A percentile compares a stretch with the other conserved stretches of the same genome.
phyloP scores from a whole-genome alignment of 2,329 filamentous ascomycete species.

The Xylariaceae sp. region DNA sequence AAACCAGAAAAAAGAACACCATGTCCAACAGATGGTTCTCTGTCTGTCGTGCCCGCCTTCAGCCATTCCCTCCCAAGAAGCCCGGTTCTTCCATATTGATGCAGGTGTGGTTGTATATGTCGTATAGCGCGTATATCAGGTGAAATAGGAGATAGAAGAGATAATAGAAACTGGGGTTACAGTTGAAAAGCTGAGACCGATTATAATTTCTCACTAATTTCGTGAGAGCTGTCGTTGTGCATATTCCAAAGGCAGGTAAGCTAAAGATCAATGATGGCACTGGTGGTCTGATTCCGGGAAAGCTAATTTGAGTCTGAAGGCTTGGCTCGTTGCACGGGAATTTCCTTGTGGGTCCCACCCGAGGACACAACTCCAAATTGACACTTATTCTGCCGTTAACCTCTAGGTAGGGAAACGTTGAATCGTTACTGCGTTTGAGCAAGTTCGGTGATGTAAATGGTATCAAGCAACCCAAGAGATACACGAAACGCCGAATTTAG shows the following conservation, averaged over 20 bases:
- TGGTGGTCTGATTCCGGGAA: constrained; percentile 4
- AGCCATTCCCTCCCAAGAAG: constrained; percentile 8
- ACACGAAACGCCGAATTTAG: constrained; percentile 31
- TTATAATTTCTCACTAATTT: constrained; percentile 17
- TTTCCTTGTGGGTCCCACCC: neutral
- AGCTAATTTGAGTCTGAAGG: constrained; percentile 1
- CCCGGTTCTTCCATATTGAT: constrained; percentile 15
- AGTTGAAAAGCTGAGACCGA: constrained; percentile 10
- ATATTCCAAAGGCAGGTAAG: neutral
- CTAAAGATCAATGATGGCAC: neutral
- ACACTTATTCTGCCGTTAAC: constrained; percentile 4
- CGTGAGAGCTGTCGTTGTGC: constrained; percentile 13
- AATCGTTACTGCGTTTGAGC: constrained; percentile 40
- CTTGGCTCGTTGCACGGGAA: neutral
- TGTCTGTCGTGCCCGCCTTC: constrained; percentile 1
- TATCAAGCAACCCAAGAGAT: constrained; percentile 27
- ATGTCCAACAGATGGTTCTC: constrained; percentile 3
- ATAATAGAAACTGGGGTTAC: constrained; percentile 9
- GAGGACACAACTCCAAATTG: neutral
- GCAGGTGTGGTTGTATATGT: constrained; percentile 30
- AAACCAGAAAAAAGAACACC: constrained; percentile 6
- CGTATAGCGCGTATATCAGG: constrained; percentile 18
- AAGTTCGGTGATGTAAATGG: constrained; percentile 24
- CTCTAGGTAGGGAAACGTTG: constrained; percentile 31
- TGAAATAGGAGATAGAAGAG: constrained; percentile 9